These are phyloP conservation scores for Sporisorium exsertum DNA, from an alignment of 1,284 basidiomycete species.

Conservation along the genomic window DNA sequence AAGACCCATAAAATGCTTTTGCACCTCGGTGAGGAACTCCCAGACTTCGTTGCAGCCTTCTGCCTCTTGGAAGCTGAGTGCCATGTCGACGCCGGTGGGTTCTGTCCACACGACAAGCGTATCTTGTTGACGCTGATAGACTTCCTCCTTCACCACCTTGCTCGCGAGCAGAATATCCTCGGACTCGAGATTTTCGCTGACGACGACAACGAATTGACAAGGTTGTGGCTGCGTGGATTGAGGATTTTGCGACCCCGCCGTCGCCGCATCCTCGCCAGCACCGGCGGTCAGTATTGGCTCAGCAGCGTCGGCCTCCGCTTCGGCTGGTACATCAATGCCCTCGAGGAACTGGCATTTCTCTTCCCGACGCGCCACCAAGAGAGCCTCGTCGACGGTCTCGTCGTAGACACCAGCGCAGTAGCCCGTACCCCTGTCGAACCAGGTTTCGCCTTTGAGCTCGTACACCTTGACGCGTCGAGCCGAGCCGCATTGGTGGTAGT, in stretches of 20 bases:
- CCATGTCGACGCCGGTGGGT: slow-evolving; percentile 91
- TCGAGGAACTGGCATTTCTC: slow-evolving; percentile 62
- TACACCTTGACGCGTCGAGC: slow-evolving; percentile 68
- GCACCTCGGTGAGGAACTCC: slow-evolving; percentile 96
- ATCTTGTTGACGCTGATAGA: slow-evolving; percentile 73
- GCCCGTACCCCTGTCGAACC: slow-evolving; percentile 67
- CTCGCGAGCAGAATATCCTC: slow-evolving; percentile 64
- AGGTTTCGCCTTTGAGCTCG: slow-evolving; percentile 64
- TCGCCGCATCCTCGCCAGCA: slow-evolving; percentile 47
- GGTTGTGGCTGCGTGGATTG: slow-evolving; percentile 24
- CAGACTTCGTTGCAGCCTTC: slow-evolving; percentile 97
- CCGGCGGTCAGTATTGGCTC: slow-evolving; percentile 52
- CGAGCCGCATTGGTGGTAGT: slow-evolving; percentile 67
- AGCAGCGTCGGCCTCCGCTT: slow-evolving; percentile 26
- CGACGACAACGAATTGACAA: slow-evolving; percentile 63
- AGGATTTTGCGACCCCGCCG: slow-evolving; percentile 14
- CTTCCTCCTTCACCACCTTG: slow-evolving; percentile 66
- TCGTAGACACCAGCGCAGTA: slow-evolving; percentile 69
- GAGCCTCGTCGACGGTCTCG: slow-evolving; percentile 63
- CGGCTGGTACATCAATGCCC: slow-evolving; percentile 42
- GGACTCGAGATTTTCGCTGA: slow-evolving; percentile 61
- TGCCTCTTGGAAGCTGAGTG: slow-evolving; percentile 94
- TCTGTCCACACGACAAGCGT: slow-evolving; percentile 99
- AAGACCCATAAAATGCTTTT: slow-evolving; percentile 76
- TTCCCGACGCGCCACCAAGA: slow-evolving; percentile 64